phyloP scores from a whole-genome alignment of 2,329 filamentous ascomycete genomes.

The Plenodomus lindquistii region DNA sequence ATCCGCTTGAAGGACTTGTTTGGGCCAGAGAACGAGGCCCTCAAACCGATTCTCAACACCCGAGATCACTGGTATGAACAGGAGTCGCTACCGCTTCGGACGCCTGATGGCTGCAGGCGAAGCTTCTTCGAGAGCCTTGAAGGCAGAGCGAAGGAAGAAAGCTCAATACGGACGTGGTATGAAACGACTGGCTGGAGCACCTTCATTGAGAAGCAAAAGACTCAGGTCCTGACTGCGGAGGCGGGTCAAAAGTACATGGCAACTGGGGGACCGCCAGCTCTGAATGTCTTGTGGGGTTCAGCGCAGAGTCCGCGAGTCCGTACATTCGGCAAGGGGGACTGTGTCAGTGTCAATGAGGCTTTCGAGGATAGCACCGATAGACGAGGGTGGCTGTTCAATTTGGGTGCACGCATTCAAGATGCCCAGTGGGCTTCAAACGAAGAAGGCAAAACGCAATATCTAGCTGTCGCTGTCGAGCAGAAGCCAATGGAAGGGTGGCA shows the following conservation, averaged over 20 bases:
- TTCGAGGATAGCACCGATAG: conserved; percentile 33
- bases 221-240: conserved; percentile 39
- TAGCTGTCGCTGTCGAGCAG: conserved; percentile 53
- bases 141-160: conserved; percentile 50
- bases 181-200: conserved; percentile 44
- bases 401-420: conserved; percentile 58
- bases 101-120: conserved; percentile 44
- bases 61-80: conserved; percentile 58
- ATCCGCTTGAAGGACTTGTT: conserved; percentile 55
- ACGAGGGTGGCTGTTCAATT: conserved; percentile 59
- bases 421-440: conserved; percentile 51
- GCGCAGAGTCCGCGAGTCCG: conserved; percentile 49
- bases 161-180: conserved; percentile 59
- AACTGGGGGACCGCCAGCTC: conserved; percentile 32
- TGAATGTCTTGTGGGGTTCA: conserved; percentile 57
- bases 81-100: conserved; percentile 53
- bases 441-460: conserved; percentile 56
- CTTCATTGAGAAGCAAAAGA: conserved; percentile 51
- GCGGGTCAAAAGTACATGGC: conserved; percentile 51
- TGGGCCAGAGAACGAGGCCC: conserved; percentile 55
- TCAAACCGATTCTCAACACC: conserved; percentile 52
- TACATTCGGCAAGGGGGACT: conserved; percentile 47
- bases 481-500: conserved; percentile 15
- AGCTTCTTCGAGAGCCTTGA: conserved; percentile 51
- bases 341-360: conserved; percentile 50